Base-by-base conservation (phyloP, 768 basidiomycete species). In the Pulveroboletus sp. region DNA sequence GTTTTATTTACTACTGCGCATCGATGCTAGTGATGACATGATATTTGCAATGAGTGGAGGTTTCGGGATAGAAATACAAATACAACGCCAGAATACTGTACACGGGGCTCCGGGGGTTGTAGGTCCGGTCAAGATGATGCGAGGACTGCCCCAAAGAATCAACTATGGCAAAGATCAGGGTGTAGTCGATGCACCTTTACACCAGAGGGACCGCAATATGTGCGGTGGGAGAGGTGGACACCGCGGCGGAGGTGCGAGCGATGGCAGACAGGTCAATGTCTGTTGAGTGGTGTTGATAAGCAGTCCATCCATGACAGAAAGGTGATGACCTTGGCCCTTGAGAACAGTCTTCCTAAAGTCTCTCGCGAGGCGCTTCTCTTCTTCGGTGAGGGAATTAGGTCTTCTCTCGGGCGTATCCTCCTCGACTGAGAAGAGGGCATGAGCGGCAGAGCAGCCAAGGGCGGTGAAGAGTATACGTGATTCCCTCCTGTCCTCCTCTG, bases 241-340 rank as follows among this genome's bases (percentile, higher is more conserved):
- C 79, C 11, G 84, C 91, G 52, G 76, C 77, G 8, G 89, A 92
- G 49, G 89, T 89, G 58, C 89, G 82, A 13, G 92, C 92, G 60
- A 94, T 93, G 47, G 84, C 75, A 31, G 79, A 76, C 51, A 94
- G 78, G 68, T 93, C 87, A 38, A 81, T 69, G 43, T 58, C 65
- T 65, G 46, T 28, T 4, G 36, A 39, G 33, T 4, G 46, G 28
- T 27, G 42, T 17, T 53, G 35, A 57, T 50, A 51, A 44, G 32
- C 13, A 31, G 21, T 4, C 28, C 31, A 36, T 43, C 8, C 24
- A 15, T 21, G 31, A 43, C 30, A 30, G 32, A 21, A 32, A 6
- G 38, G 17, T 9, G n/a, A 36, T 35, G 51, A 81, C 83, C 76
- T 53, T 75, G 75, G 45, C 71, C 69, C 73, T 86, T 87, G 63